Evolutionary conservation across 2,329 filamentous ascomycete genomes (phyloP).

Genomic region (Epichloe hybrida): DNA sequence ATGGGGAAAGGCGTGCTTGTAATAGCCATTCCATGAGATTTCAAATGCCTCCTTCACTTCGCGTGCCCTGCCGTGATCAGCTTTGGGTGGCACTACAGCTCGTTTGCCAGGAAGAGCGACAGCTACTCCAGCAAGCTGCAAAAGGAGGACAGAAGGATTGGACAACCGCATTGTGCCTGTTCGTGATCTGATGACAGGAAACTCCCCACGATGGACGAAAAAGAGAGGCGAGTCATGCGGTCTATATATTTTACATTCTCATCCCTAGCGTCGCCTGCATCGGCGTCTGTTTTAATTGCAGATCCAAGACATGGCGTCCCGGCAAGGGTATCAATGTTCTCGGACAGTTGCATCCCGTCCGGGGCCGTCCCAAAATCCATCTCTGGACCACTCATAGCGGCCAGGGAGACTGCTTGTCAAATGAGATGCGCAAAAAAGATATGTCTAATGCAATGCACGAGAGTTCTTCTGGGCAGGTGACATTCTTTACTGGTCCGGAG

Average conservation of each 20-base stretch:
- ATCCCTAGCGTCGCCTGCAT: not conserved
- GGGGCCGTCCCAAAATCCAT: not conserved
- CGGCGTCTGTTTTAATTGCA: not conserved
- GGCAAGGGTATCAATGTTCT: not conserved
- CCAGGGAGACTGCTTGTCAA: not conserved
- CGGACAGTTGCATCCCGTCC: not conserved
- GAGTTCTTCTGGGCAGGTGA: conserved; percentile 5
- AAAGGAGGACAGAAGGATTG: conserved; percentile 5
- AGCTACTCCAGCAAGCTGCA: conserved; percentile 4
- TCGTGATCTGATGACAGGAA: not conserved
- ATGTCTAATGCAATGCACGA: not conserved
- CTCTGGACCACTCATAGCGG: not conserved
- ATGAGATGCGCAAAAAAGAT: not conserved
- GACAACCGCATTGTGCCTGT: conserved; percentile 5
- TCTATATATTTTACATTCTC: not conserved
- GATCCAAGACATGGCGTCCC: conserved; percentile 5
- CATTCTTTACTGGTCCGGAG: not conserved
- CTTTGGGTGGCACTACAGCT: conserved; percentile 4
- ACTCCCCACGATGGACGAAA: not conserved
- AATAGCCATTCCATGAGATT: conserved; percentile 60
- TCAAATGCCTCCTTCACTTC: conserved; percentile 57
- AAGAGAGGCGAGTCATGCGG: not conserved
- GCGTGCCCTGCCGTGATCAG: conserved; percentile 32
- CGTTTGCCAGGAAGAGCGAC: conserved; percentile 5
- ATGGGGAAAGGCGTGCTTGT: conserved; percentile 60